A percentile compares a stretch with the other conserved stretches of the same genome.
Conservation (phyloP, 441 rosid species). For the Viola pubescens region DNA sequence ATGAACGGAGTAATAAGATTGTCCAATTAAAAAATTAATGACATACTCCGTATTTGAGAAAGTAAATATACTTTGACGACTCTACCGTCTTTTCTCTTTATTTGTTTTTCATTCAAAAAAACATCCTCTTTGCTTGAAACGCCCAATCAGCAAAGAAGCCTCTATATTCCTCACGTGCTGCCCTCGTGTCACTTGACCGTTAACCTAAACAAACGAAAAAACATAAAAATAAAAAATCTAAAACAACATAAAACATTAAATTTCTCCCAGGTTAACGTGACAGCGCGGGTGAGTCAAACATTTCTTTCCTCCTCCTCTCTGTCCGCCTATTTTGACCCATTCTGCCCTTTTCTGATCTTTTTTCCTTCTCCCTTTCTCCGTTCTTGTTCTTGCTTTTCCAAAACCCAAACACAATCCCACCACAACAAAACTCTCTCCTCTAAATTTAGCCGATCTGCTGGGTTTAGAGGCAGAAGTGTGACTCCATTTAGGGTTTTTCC, state of each 20-base stretch:
- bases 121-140: no score
- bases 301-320: neutral
- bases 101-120: no score
- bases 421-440: slow-evolving; percentile 15
- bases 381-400: neutral
- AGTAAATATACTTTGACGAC: neutral
- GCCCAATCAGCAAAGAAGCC: no score
- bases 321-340: slow-evolving; percentile 14
- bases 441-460: slow-evolving; percentile 45
- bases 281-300: neutral
- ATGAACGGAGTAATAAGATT: neutral
- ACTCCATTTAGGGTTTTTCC: slow-evolving; percentile 32
- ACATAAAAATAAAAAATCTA: neutral
- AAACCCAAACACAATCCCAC: slow-evolving; percentile 1
- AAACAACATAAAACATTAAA: neutral
- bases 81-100: neutral
- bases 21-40: neutral
- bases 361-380: no score
- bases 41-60: neutral
- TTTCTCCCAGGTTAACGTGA: neutral
- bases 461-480: slow-evolving; percentile 21
- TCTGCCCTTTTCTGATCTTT: neutral
- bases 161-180: neutral
- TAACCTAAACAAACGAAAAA: neutral
- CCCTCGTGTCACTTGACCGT: slow-evolving; percentile 8